Evolutionary conservation across 257 asterid genomes (phyloP), one percentile per base, ranked within the genome.

Genomic region (Solanum corneliomulleri): DNA sequence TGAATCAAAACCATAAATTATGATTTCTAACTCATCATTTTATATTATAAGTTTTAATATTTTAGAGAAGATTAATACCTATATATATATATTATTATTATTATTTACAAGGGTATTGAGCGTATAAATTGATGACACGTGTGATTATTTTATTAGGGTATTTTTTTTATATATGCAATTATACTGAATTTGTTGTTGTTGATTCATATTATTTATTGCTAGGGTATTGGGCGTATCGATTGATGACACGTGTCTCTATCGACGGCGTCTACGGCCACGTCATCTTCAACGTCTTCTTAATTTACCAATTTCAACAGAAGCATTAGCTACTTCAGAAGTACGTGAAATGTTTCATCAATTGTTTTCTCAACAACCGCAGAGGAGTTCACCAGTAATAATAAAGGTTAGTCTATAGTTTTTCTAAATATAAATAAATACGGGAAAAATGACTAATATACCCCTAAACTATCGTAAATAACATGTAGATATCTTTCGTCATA

Each of bases 231-330:
- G 93, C 11, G 87, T 93, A 7, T 87, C 95, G 4, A 86, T 89
- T 15, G 97, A 95, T 72, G 95, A 95, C 69, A 39, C 93, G 12
- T 92, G 95, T 90, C 86, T 95, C 33, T 91, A 95, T 95, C 91
- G 99, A 87, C 91, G 93, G 71, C 88, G 88, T 12, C 92, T 97
- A 58, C 90, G 96, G 37, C 98, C 97, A 0, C 93, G 95, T 91
- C 98, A 95, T 84, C 92, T 97, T 88, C 90, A 85, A 86, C 97
- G 95, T 86, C 91, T 97, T 33, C 96, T 95, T 85, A 21, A 16
- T 64, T 86, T 89, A 88, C 98, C 99, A n/a, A 91, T 91, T 82
- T 89, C 94, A 4, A 14, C 87, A 2, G 99, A 94, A 18, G 87
- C 95, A 0, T 87, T 95, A 1, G 99, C 99, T 2, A 91, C 92